Evolutionary conservation across 2,329 filamentous ascomycete species (phyloP), one percentile per base, ranked within the genome.

Genomic region (Colletotrichum sp.): DNA sequence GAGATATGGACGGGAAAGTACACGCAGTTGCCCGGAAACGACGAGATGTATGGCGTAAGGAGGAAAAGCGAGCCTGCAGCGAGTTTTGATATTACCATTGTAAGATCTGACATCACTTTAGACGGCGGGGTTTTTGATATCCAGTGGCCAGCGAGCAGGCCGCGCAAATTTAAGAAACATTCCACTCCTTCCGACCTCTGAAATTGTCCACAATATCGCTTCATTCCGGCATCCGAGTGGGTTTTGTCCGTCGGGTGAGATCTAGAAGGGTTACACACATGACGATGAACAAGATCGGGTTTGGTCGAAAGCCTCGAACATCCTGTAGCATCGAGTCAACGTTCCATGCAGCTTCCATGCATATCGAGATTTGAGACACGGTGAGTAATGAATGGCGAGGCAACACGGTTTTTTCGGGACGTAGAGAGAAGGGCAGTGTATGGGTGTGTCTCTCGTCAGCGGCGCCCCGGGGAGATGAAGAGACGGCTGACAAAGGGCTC

Each of bases 321-420:
- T 52, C 9, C n/a, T 22, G 6, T 8, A 52, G 19, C 0, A 0
- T 22, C 9, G 36, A 52, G 34, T 34, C 64, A 65, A 65, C 27
- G 59, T 74, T 76, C 59, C 70, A 68, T 73, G 55, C 27, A 44
- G 34, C 27, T 65, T 73, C 74, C 19, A 60, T 30, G 39, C 44
- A 64, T 44, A 30, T 22, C 19, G 48, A 28, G 48, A 15, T 27
- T 32, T 55, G 60, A 60, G 32, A 36, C 34, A 15, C 25, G 28
- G 9, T 11, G 28, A 34, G 19, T 39, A 48, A n/a, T 44, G 25
- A n/a, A 28, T 28, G 27, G 19, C 59, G 19, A 44, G 44, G 65
- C 74, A 74, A 76, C 74, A 48, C 71, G 32, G 65, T 22, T 48
- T 30, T 39, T 59, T 60, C 59, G 74, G 74, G 59, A 76, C 74